These are phyloP conservation scores for Neurospora sp. DNA, from an alignment of 495 filamentous ascomycete genomes.

Conservation along the genomic window DNA sequence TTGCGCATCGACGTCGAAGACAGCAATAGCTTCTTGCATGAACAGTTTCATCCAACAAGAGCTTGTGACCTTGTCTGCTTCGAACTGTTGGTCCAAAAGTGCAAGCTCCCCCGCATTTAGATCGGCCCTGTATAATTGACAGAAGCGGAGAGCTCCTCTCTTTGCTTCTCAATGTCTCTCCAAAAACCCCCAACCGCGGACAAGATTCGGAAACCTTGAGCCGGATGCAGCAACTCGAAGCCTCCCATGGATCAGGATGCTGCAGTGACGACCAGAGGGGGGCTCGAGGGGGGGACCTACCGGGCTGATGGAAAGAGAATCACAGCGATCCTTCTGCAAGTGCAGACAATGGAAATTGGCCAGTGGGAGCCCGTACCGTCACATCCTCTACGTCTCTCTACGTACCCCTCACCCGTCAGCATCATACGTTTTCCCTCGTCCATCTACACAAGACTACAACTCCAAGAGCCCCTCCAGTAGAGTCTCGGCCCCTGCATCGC, in stretches of 20 bases:
- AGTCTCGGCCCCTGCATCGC: not conserved
- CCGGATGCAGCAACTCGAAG: not conserved
- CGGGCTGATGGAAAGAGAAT: not conserved
- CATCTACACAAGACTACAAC: not conserved
- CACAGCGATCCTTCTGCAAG: not conserved
- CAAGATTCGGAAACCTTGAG: not conserved
- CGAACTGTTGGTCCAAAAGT: not conserved
- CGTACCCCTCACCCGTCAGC: not conserved
- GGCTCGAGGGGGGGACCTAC: not conserved
- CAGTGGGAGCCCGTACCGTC: not conserved
- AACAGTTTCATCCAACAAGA: not conserved
- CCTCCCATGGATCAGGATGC: not conserved
- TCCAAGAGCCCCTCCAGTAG: not conserved
- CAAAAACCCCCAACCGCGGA: not conserved
- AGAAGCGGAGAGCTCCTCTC: not conserved
- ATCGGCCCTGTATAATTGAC: not conserved
- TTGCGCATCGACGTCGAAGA: not conserved
- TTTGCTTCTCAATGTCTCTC: not conserved
- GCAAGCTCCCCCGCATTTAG: not conserved
- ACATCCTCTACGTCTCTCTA: not conserved
- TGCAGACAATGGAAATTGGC: not conserved
- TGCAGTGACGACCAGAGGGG: not conserved
- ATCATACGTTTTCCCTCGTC: conserved; percentile 12
- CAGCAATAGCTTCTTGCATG: not conserved
- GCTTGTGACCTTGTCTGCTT: not conserved